These are phyloP conservation scores for Leucoagaricus sp. DNA, from an alignment of 1,284 basidiomycete genomes.

Conservation along the genomic window DNA sequence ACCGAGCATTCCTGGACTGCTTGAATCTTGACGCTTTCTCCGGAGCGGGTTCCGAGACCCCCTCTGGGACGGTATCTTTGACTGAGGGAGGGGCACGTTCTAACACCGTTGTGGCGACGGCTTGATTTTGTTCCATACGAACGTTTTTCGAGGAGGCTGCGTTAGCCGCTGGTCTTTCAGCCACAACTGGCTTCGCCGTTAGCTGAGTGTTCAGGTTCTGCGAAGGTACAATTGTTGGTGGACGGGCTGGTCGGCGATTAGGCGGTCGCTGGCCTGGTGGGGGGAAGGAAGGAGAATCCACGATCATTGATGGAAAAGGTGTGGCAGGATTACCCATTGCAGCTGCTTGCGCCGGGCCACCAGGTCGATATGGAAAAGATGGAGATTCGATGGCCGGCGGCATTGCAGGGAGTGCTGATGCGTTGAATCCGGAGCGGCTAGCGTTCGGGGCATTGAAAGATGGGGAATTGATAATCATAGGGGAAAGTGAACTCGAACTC, in stretches of 20 bases:
- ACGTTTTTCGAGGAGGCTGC: background rate
- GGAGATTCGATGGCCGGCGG: slow-evolving; percentile 11
- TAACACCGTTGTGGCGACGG: slow-evolving; percentile 41
- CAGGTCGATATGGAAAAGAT: slow-evolving; percentile 1
- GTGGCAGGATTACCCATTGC: background rate
- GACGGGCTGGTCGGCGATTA: slow-evolving; percentile 35
- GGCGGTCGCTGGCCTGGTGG: slow-evolving; percentile 14
- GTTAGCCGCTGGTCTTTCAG: background rate
- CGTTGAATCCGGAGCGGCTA: background rate
- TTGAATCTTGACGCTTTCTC: slow-evolving; percentile 36
- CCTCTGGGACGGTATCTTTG: background rate
- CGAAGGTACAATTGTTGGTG: slow-evolving; percentile 27
- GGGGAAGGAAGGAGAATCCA: slow-evolving; percentile 40
- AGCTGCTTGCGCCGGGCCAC: background rate
- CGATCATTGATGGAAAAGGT: slow-evolving; percentile 26
- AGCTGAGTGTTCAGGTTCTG: background rate
- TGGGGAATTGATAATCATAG: slow-evolving; percentile 33
- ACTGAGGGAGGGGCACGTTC: slow-evolving; percentile 26
- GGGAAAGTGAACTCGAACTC: slow-evolving; percentile 15
- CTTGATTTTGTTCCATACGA: slow-evolving; percentile 12
- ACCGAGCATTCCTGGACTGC: slow-evolving; percentile 19
- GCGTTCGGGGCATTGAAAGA: slow-evolving; percentile 23
- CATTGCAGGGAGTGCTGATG: background rate
- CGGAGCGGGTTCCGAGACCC: slow-evolving; percentile 12
- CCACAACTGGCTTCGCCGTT: background rate